Conservation (phyloP, 108 stramenopile species). For the Nannochloropsis oceanica region DNA sequence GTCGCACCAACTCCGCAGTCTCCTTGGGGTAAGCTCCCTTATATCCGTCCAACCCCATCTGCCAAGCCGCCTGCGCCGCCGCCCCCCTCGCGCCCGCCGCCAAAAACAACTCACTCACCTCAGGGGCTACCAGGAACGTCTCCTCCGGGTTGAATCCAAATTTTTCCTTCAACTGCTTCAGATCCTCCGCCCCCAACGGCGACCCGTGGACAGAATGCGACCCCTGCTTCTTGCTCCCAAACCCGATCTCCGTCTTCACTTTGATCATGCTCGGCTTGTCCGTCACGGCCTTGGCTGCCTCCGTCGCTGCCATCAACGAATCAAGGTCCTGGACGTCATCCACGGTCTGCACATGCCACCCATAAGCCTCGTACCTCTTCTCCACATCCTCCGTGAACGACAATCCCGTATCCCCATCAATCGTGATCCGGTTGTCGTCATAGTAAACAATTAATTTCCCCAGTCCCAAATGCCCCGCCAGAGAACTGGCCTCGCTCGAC, state of each 20-base stretch:
- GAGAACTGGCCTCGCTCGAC: conserved; percentile 65
- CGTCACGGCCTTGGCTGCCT: conserved; percentile 56
- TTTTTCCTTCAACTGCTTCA: conserved; percentile 69
- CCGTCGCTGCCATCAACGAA: conserved; percentile 57
- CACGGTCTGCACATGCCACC: conserved; percentile 85
- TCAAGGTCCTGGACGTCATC: conserved; percentile 49
- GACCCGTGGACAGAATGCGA: conserved; percentile 65
- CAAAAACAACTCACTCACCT: conserved; percentile 71
- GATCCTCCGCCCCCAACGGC: conserved; percentile 70
- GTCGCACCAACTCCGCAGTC: conserved; percentile 72
- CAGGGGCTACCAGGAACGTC: conserved; percentile 78
- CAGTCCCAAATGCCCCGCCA: conserved; percentile 88
- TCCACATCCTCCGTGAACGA: conserved; percentile 86
- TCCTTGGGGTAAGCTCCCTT: conserved; percentile 59
- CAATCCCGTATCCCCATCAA: conserved; percentile 79
- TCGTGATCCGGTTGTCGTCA: conserved; percentile 96
- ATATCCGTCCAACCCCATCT: conserved; percentile 51
- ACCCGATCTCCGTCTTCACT: conserved; percentile 75
- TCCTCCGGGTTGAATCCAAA: conserved; percentile 83
- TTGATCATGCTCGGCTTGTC: conserved; percentile 83
- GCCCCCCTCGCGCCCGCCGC: conserved; percentile 22
- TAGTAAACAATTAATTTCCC: conserved; percentile 90
- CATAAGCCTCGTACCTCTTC: conserved; percentile 87
- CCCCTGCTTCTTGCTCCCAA: conserved; percentile 69
- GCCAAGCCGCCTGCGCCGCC: conserved; percentile 43